phyloP scores from a whole-genome alignment of 2,329 filamentous ascomycete genomes.

The Rutstroemia sydowiana region DNA sequence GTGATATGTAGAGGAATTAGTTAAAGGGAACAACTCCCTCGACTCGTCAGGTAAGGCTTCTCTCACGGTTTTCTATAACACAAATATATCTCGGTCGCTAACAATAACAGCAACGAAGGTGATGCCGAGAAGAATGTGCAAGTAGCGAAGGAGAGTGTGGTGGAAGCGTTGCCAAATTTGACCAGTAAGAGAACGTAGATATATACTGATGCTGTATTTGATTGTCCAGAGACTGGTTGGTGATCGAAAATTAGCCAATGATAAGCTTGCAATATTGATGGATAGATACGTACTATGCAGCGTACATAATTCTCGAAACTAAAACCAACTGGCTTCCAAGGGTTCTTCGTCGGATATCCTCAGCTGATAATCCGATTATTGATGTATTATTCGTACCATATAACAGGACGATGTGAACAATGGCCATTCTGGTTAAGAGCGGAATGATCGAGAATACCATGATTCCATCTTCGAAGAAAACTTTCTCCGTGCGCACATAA shows the following conservation, averaged over 20 bases:
- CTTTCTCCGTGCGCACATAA: slow-evolving; percentile 74
- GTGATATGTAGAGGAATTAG: too few relatives aligned
- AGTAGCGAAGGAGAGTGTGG: slow-evolving; percentile 58
- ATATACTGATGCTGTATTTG: slow-evolving; percentile 83
- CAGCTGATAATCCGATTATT: slow-evolving; percentile 43
- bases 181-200: slow-evolving; percentile 75
- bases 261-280: not conserved
- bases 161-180: slow-evolving; percentile 74
- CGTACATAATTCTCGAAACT: slow-evolving; percentile 74
- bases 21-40: too few relatives aligned
- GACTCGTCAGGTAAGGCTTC: too few relatives aligned
- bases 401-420: slow-evolving; percentile 76
- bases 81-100: too few relatives aligned
- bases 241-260: not conserved
- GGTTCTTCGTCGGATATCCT: slow-evolving; percentile 53
- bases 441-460: slow-evolving; percentile 76
- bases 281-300: slow-evolving; percentile 62
- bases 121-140: slow-evolving; percentile 64
- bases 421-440: slow-evolving; percentile 72
- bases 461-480: slow-evolving; percentile 83
- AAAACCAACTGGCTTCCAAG: slow-evolving; percentile 78
- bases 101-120: too few relatives aligned
- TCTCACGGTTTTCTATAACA: too few relatives aligned
- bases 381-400: slow-evolving; percentile 86
- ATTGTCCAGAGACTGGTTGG: slow-evolving; percentile 72